Conservation (phyloP, 2,329 filamentous ascomycete species). For the Fusarium scirpi region DNA sequence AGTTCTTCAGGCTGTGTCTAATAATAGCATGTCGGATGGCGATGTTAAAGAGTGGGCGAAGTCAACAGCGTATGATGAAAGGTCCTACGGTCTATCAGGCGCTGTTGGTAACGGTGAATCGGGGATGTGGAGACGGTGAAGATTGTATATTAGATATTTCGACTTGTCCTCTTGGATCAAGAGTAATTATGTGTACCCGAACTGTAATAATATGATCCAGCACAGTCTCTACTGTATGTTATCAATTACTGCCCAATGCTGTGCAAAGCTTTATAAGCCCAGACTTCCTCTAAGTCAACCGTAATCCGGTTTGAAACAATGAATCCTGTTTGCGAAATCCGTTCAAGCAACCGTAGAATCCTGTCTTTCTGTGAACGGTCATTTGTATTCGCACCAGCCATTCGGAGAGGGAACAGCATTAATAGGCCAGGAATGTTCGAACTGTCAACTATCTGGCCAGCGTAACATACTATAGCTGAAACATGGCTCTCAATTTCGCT, state of each 20-base stretch:
- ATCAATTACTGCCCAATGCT: too few relatives aligned
- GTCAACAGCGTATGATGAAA: not conserved
- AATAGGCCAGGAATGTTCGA: constrained; percentile 37
- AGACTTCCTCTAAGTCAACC: constrained; percentile 40
- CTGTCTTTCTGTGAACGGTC: not conserved
- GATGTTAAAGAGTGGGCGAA: constrained; percentile 11
- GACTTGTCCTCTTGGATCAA: too few relatives aligned
- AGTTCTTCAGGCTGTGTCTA: constrained; percentile 2
- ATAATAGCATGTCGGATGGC: constrained; percentile 1
- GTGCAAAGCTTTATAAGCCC: constrained; percentile 20
- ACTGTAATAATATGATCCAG: too few relatives aligned
- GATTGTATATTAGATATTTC: not conserved
- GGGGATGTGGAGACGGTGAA: not conserved
- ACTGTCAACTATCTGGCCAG: constrained; percentile 1
- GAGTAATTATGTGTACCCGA: too few relatives aligned
- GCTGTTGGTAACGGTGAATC: not conserved
- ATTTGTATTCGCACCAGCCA: constrained; percentile 32
- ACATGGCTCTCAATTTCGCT: constrained; percentile 9
- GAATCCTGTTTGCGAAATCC: constrained; percentile 40
- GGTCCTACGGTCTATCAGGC: not conserved
- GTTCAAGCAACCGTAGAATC: constrained; percentile 10
- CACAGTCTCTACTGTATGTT: too few relatives aligned
- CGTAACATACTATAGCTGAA: not conserved
- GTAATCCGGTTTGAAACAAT: constrained; percentile 40
- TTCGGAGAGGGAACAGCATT: constrained; percentile 42